Percentiles rank a stretch among this genome's conserved stretches.
phyloP scores from a whole-genome alignment of 495 filamentous ascomycete genomes.

The Talaromyces thailandensis region DNA sequence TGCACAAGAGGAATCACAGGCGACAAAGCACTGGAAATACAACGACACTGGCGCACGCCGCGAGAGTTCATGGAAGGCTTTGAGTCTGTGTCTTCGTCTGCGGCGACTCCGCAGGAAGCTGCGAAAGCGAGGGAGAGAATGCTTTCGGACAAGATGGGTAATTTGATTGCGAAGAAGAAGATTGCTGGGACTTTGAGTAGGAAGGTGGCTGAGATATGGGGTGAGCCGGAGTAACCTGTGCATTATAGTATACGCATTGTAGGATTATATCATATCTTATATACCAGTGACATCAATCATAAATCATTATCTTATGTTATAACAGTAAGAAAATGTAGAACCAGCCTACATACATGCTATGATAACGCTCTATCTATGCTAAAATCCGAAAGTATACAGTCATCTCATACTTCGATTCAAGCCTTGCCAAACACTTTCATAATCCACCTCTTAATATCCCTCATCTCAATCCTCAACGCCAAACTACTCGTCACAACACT shows the following conservation, averaged over 20 bases:
- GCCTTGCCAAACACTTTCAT: not conserved
- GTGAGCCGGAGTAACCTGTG: constrained; percentile 17
- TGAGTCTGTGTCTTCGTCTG: constrained; percentile 29
- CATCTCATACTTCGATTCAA: not conserved
- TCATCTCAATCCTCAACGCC: constrained; percentile 37
- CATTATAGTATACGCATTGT: not conserved
- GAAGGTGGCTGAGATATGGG: constrained; percentile 72
- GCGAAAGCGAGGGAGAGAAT: constrained; percentile 39
- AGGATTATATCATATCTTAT: too few species aligned
- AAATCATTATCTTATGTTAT: not conserved
- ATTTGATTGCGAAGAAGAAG: constrained; percentile 59
- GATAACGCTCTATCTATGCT: not conserved
- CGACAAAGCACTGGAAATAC: constrained; percentile 76
- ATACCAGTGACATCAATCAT: not conserved
- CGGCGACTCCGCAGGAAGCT: constrained; percentile 22
- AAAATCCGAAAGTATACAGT: not conserved
- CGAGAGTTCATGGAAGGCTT: constrained; percentile 60
- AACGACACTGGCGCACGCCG: constrained; percentile 66
- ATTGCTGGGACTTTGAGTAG: constrained; percentile 53
- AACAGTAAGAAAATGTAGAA: not conserved
- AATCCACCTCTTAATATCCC: constrained; percentile 16
- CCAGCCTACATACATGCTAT: not conserved
- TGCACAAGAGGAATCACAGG: constrained; percentile 67
- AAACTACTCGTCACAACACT: constrained; percentile 58
- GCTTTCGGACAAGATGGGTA: constrained; percentile 41